Conservation (phyloP, 108 stramenopile species). For the Epipyxis sp. region DNA sequence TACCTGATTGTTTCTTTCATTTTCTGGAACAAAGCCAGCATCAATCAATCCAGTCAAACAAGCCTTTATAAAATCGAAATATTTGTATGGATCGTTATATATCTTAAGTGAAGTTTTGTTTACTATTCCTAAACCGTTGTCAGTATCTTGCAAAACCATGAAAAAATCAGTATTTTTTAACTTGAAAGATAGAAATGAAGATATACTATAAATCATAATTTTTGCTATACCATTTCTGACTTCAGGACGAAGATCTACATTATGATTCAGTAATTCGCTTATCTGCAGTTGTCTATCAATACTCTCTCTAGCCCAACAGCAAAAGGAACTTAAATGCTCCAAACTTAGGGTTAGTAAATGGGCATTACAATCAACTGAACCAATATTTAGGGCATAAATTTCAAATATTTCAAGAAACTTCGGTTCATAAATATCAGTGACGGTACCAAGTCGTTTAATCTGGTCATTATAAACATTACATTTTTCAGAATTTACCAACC, state of each 20-base stretch:
- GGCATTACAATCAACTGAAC: neutral
- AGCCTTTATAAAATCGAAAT: constrained; percentile 29
- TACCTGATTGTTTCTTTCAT: constrained; percentile 10
- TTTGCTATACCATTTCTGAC: constrained; percentile 26
- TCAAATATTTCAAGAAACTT: neutral
- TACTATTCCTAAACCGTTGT: constrained; percentile 20
- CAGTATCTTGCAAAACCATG: neutral
- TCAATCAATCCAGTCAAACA: constrained; percentile 24
- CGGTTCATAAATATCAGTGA: constrained; percentile 14
- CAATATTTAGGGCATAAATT: neutral
- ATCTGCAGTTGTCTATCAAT: neutral
- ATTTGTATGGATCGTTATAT: constrained; percentile 21
- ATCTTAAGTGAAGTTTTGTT: constrained; percentile 32
- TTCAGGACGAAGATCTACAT: constrained; percentile 33
- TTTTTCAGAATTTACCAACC: no score
- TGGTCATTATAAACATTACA: no score
- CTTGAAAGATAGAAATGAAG: neutral
- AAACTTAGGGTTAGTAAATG: constrained; percentile 21
- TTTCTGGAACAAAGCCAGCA: constrained; percentile 22
- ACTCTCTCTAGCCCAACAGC: constrained; percentile 7
- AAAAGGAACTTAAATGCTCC: neutral
- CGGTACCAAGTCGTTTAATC: no score
- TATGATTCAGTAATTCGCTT: neutral
- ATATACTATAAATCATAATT: constrained; percentile 8
- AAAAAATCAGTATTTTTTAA: constrained; percentile 10